A percentile compares a stretch with the other conserved stretches of the same genome.
Conservation (phyloP, 805 yeast genomes). For the Candida ipomoeae region DNA sequence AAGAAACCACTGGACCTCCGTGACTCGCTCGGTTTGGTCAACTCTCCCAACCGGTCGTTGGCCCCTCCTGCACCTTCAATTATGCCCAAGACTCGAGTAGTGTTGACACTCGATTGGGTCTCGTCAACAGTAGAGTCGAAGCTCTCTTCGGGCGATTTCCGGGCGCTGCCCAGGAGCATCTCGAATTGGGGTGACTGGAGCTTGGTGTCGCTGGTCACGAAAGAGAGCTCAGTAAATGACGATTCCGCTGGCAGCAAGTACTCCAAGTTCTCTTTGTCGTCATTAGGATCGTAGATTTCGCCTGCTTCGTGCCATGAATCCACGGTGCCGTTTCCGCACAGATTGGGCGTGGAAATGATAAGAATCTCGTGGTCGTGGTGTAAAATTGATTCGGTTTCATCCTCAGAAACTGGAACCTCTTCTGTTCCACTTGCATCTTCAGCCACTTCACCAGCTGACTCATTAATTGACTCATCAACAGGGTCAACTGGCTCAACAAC, state of each 20-base stretch:
- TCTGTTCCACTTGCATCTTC: not conserved
- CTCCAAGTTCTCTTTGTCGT: slow-evolving; percentile 1
- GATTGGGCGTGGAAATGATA: not conserved
- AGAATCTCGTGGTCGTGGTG: not conserved
- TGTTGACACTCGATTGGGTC: not conserved
- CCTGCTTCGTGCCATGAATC: not conserved
- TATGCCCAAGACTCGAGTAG: not conserved
- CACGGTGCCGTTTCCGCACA: not conserved
- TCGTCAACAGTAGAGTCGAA: not conserved
- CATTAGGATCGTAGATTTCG: not conserved
- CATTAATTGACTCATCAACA: not conserved
- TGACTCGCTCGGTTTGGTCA: not conserved
- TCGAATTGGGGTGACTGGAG: not conserved
- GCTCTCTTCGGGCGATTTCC: not conserved
- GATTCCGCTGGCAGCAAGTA: slow-evolving; percentile 11
- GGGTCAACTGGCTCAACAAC: not conserved
- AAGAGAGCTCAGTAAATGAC: slow-evolving; percentile 11
- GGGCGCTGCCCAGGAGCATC: not conserved
- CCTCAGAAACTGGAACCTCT: not conserved
- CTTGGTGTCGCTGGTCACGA: slow-evolving; percentile 9
- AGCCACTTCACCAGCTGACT: not conserved
- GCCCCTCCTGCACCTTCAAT: slow-evolving; percentile 1
- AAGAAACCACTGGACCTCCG: not conserved
- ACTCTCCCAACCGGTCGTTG: not conserved
- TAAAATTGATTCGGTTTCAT: too few species aligned